Percentiles rank a stretch among this genome's conserved stretches.
These are phyloP conservation scores for Sambucus nigra DNA, from an alignment of 129 eudicot species.

Conservation along the genomic window DNA sequence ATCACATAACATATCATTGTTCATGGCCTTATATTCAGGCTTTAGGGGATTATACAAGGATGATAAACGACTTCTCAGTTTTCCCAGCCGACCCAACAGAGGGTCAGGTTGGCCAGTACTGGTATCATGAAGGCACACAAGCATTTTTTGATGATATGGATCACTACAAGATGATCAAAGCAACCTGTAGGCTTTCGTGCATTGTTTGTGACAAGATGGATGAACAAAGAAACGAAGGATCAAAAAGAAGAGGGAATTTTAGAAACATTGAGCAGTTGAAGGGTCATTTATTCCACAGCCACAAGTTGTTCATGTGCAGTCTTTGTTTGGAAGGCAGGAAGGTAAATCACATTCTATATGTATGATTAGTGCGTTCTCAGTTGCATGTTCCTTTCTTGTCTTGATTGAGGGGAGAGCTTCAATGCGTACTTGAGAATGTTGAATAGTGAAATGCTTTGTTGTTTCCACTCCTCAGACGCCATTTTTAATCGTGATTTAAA, in stretches of 20 bases:
- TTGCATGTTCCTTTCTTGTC: too few species aligned
- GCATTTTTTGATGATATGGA: slow-evolving; percentile 35
- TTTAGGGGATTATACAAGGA: slow-evolving; percentile 25
- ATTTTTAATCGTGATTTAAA: too few species aligned
- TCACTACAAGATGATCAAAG: slow-evolving; percentile 30
- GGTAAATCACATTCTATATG: slow-evolving; percentile 11
- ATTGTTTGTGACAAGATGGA: slow-evolving; percentile 19
- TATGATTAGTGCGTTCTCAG: background rate
- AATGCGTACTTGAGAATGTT: too few species aligned
- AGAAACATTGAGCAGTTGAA: slow-evolving; percentile 29
- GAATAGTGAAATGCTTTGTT: too few species aligned
- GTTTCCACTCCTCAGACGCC: too few species aligned
- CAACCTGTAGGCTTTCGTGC: slow-evolving; percentile 31
- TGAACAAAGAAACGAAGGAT: slow-evolving; percentile 2
- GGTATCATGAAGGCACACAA: slow-evolving; percentile 35
- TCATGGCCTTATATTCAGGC: slow-evolving; percentile 13
- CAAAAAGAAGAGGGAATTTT: slow-evolving; percentile 12
- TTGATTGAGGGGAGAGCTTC: background rate
- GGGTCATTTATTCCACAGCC: slow-evolving; percentile 19
- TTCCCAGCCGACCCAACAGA: slow-evolving; percentile 28
- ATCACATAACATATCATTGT: background rate
- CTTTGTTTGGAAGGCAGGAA: slow-evolving; percentile 28
- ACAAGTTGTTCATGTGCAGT: slow-evolving; percentile 26
- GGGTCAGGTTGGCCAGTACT: slow-evolving; percentile 23
- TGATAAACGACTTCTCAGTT: slow-evolving; percentile 22